These are phyloP conservation scores for Monascus ruber DNA, from an alignment of 2,329 filamentous ascomycete genomes.

Conservation along the genomic window DNA sequence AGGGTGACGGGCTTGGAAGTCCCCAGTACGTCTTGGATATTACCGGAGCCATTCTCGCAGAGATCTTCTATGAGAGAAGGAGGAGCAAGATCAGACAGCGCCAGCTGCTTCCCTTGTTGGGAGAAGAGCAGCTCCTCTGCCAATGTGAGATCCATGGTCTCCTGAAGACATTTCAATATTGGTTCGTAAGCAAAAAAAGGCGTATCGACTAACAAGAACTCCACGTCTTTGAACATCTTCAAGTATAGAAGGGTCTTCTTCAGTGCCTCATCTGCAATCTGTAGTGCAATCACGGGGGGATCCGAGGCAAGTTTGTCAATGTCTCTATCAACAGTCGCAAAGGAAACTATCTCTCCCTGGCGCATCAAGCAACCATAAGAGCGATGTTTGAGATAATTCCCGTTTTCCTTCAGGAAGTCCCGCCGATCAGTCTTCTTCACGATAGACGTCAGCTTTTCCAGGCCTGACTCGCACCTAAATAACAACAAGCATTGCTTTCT, in stretches of 20 bases:
- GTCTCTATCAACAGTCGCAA: slow-evolving; percentile 48
- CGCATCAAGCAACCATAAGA: slow-evolving; percentile 52
- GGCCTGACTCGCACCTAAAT: slow-evolving; percentile 31
- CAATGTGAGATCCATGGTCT: slow-evolving; percentile 45
- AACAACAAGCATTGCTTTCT: slow-evolving; percentile 28
- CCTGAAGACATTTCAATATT: slow-evolving; percentile 48
- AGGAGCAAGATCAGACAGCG: slow-evolving; percentile 5
- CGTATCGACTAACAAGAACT: slow-evolving; percentile 52
- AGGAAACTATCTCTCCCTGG: slow-evolving; percentile 43
- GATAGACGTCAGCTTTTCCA: slow-evolving; percentile 31
- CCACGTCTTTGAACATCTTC: slow-evolving; percentile 20
- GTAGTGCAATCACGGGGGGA: slow-evolving; percentile 41
- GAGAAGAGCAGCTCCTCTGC: slow-evolving; percentile 40
- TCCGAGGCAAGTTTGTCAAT: slow-evolving; percentile 29
- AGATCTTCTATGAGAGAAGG: slow-evolving; percentile 7
- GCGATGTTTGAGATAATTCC: slow-evolving; percentile 45
- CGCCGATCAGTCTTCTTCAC: slow-evolving; percentile 23
- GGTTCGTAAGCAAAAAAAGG: slow-evolving; percentile 60
- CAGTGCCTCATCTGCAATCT: slow-evolving; percentile 38
- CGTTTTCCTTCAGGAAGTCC: slow-evolving; percentile 37
- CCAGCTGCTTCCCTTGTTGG: slow-evolving; percentile 6
- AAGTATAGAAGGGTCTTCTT: slow-evolving; percentile 38
- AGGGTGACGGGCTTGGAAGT: slow-evolving; percentile 26
- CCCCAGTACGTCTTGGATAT: slow-evolving; percentile 21
- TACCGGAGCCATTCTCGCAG: slow-evolving; percentile 6